A percentile compares a stretch with the other conserved stretches of the same genome.
phyloP scores from a whole-genome alignment of 495 filamentous ascomycete genomes.

The Bombardia bombarda region DNA sequence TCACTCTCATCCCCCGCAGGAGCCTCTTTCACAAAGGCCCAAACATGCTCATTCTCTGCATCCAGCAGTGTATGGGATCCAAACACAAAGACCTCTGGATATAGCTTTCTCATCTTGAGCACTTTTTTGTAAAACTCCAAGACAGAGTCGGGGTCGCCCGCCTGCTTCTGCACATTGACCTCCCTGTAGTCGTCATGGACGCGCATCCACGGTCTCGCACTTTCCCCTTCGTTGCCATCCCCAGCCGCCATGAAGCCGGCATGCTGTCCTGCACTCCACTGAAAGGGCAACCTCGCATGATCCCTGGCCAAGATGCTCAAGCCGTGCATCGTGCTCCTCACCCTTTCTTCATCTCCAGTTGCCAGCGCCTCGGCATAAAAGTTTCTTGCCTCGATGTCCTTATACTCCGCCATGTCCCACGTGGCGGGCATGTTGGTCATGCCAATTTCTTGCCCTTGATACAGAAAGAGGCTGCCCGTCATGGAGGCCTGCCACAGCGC shows the following conservation, averaged over 20 bases:
- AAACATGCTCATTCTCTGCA: constrained; percentile 28
- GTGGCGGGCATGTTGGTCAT: constrained; percentile 60
- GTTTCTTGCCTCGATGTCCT: constrained; percentile 62
- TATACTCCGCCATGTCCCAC: constrained; percentile 62
- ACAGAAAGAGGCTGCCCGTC: constrained; percentile 64
- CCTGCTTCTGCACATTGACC: constrained; percentile 45
- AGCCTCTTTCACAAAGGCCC: constrained; percentile 29
- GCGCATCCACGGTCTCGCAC: constrained; percentile 41
- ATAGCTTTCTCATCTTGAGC: constrained; percentile 31
- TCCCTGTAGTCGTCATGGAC: constrained; percentile 40
- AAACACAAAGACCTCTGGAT: constrained; percentile 37
- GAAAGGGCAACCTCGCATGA: constrained; percentile 51
- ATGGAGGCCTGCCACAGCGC: constrained; percentile 34
- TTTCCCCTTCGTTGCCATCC: neutral
- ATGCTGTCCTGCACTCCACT: constrained; percentile 41
- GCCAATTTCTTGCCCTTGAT: constrained; percentile 71
- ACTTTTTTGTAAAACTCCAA: constrained; percentile 40
- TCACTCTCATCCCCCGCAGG: neutral
- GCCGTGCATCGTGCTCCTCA: constrained; percentile 46
- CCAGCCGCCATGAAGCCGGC: constrained; percentile 5
- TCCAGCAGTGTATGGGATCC: constrained; percentile 27
- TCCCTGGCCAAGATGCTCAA: constrained; percentile 50
- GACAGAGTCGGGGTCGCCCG: constrained; percentile 18
- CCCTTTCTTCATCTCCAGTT: constrained; percentile 27
- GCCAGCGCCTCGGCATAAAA: constrained; percentile 39